Base-by-base conservation (phyloP, 345 rosid species). In the Orychophragmus violaceus region DNA sequence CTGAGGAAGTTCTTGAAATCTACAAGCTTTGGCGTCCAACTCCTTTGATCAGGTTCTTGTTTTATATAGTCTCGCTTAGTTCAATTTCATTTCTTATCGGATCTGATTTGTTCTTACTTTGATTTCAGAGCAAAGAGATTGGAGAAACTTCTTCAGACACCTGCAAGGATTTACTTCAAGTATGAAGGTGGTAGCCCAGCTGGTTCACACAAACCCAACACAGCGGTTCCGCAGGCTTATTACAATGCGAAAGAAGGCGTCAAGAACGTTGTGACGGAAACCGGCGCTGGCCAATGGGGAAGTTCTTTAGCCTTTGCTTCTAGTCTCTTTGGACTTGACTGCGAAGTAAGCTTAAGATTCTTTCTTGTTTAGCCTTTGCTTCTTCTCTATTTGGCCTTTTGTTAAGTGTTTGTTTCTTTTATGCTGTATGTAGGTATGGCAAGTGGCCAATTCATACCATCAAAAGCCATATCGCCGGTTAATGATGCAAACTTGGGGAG, bases 401-500 rank as follows among this genome's bases (percentile, higher is more conserved):
- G 7, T 11, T 16, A 3, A 66, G 8, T 53, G 0, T 0, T 17
- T 30, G 36, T 35, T 45, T 68, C 2, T 22, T 10, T 39, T 21
- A 29, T 13, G 10, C 55, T 60, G 14, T 48, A 92, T 60, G 14
- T 48, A 92, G 98, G 97, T 93, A 56, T 93, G 97, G 98, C 98
- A 90, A 79, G 97, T 93, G 50, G 94, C 96, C 8, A 95, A 96
- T 39, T 93, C 98, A 0, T 93, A 82, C 39, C 87, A 93, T 75
- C 89, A 84, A 79, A 93, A 93, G 78, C 98, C 98, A 52, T 93
- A 90, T 68, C 87, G 98, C 2, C 73, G 88, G 74, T 45, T 93
- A 69, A 93, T 93, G 98, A 93, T 93, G 98, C 90, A 93, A 76
- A 93, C 98, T 18, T 90, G 98, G 97, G 98, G 97, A 0, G 97